These are phyloP conservation scores for Aquilaria malaccensis DNA, from an alignment of 345 rosid genomes.

Conservation along the genomic window DNA sequence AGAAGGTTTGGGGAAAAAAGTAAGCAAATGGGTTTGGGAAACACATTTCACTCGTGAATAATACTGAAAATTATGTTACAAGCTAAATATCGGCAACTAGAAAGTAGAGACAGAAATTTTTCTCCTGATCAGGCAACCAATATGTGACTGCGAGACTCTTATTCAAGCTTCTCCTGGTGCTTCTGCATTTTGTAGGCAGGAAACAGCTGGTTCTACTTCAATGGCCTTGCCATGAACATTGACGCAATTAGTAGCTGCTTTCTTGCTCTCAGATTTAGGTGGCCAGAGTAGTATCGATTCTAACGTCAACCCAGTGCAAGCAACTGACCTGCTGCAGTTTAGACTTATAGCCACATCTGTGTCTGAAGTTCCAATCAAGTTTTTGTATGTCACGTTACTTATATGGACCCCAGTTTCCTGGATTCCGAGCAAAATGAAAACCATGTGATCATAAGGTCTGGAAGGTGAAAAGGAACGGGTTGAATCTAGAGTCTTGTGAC, in stretches of 20 bases:
- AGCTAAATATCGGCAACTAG: no score
- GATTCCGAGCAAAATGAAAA: neutral
- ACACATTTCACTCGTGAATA: no score
- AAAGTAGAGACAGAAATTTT: no score
- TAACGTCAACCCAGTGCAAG: slow-evolving; percentile 23
- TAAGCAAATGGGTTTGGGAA: no score
- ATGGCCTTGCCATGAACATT: slow-evolving; percentile 24
- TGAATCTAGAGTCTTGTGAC: neutral
- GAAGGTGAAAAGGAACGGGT: no score
- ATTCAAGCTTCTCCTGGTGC: no score
- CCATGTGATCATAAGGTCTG: no score
- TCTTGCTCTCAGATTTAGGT: neutral
- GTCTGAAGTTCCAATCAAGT: slow-evolving; percentile 25
- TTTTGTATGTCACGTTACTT: slow-evolving; percentile 17
- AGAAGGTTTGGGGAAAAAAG: no score
- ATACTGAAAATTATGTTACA: no score
- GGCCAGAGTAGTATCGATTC: slow-evolving; percentile 7
- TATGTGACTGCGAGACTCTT: no score
- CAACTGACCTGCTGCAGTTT: slow-evolving; percentile 26
- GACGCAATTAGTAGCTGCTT: slow-evolving; percentile 19
- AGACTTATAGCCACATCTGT: slow-evolving; percentile 25
- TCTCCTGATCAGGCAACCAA: no score
- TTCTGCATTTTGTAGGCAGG: neutral
- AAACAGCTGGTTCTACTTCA: slow-evolving; percentile 12
- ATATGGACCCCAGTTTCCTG: slow-evolving; percentile 30